These are phyloP conservation scores for Calocera cornea DNA, from an alignment of 768 basidiomycete species.

Conservation along the genomic window DNA sequence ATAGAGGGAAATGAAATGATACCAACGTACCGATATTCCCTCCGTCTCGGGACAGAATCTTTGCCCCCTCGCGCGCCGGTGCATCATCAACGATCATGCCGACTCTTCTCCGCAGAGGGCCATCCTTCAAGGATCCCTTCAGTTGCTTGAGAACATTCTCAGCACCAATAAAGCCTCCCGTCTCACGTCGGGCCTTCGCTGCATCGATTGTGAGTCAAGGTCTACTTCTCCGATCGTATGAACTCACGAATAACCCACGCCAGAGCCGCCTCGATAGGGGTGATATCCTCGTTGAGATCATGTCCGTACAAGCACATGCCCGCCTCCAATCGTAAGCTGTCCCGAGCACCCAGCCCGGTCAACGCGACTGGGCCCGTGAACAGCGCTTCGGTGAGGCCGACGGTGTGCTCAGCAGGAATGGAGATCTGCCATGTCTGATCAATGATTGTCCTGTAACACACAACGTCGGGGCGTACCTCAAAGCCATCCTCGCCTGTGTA, in stretches of 20 bases:
- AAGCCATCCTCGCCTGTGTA: slow-evolving; percentile 99
- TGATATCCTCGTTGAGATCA: slow-evolving; percentile 76
- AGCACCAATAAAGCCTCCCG: slow-evolving; percentile 59
- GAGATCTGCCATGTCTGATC: slow-evolving; percentile 47
- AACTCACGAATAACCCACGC: slow-evolving; percentile 81
- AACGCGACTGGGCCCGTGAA: slow-evolving; percentile 57
- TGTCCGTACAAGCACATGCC: slow-evolving; percentile 95
- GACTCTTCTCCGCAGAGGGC: slow-evolving; percentile 61
- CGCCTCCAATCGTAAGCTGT: slow-evolving; percentile 87
- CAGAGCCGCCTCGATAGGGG: slow-evolving; percentile 81
- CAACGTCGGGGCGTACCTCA: slow-evolving; percentile 40
- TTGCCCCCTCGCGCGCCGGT: slow-evolving; percentile 78
- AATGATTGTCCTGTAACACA: neutral
- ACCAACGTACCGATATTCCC: slow-evolving; percentile 45
- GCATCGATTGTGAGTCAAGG: neutral
- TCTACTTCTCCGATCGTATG: neutral
- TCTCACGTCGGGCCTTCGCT: slow-evolving; percentile 73
- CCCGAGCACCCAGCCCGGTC: slow-evolving; percentile 82
- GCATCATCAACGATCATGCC: slow-evolving; percentile 72
- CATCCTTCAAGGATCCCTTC: too few species aligned
- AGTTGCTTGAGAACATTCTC: slow-evolving; percentile 59
- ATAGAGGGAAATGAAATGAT: neutral
- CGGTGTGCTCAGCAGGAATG: slow-evolving; percentile 63
- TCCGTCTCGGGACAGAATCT: slow-evolving; percentile 44
- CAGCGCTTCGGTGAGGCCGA: slow-evolving; percentile 52